These are phyloP conservation scores for Mucor piriformis DNA, from an alignment of 371 early-diverging fungal species.

Conservation along the genomic window DNA sequence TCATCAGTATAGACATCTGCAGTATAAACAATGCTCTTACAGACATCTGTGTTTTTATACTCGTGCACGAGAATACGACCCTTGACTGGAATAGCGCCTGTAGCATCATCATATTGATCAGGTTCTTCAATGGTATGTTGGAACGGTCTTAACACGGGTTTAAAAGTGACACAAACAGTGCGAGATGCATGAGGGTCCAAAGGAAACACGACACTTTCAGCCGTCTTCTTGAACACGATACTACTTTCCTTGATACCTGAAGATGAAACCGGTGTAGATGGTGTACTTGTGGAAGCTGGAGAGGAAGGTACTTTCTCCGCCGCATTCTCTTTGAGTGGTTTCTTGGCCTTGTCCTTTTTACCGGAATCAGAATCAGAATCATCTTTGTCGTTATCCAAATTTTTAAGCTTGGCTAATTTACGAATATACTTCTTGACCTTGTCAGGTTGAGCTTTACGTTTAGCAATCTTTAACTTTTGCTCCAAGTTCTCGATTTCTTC, in stretches of 20 bases:
- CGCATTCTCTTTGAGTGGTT: background rate
- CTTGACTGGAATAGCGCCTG: constrained; percentile 24
- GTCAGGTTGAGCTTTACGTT: constrained; percentile 86
- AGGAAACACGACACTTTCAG: constrained; percentile 76
- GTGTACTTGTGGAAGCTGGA: constrained; percentile 20
- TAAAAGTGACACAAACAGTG: constrained; percentile 66
- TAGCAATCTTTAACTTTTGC: constrained; percentile 97
- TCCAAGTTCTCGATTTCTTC: constrained; percentile 95
- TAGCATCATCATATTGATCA: background rate
- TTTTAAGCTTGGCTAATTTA: constrained; percentile 67
- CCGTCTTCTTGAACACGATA: constrained; percentile 64
- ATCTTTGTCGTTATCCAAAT: constrained; percentile 32
- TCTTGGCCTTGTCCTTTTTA: constrained; percentile 2
- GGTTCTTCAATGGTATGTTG: constrained; percentile 8
- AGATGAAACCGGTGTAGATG: background rate
- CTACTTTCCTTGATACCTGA: constrained; percentile 30
- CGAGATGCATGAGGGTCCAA: constrained; percentile 75
- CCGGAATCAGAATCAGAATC: constrained; percentile 1
- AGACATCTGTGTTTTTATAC: constrained; percentile 88
- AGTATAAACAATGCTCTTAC: constrained; percentile 71
- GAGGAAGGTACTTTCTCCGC: background rate
- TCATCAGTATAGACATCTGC: constrained; percentile 55
- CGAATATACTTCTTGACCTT: constrained; percentile 87
- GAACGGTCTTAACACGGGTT: constrained; percentile 47
- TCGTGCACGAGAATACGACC: constrained; percentile 83